Conservation (phyloP, 768 basidiomycete genomes). For the Termitomyces sp. region DNA sequence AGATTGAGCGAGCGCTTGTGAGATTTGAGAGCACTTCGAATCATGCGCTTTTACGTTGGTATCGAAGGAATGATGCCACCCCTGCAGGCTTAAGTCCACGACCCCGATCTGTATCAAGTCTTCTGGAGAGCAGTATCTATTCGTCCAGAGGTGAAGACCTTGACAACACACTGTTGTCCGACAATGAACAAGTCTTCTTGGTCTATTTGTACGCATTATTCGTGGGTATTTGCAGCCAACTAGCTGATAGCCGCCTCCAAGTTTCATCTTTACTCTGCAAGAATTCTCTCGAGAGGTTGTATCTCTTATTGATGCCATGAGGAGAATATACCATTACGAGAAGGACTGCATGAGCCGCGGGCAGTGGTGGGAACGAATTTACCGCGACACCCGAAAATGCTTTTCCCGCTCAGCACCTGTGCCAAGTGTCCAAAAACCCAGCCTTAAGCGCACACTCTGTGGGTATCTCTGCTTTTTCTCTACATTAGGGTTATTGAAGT, state of each 20-base stretch:
- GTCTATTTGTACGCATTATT: slow-evolving; percentile 80
- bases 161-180: slow-evolving; percentile 39
- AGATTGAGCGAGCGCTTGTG: slow-evolving; percentile 62
- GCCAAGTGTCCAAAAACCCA: neutral
- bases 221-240: neutral
- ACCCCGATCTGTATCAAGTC: slow-evolving; percentile 19
- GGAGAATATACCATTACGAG: slow-evolving; percentile 69
- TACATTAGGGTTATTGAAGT: neutral
- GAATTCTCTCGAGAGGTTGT: slow-evolving; percentile 87
- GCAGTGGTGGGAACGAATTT: slow-evolving; percentile 35
- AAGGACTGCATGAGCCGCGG: slow-evolving; percentile 33
- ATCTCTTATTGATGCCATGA: slow-evolving; percentile 79
- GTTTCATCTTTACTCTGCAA: slow-evolving; percentile 95
- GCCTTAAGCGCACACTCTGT: slow-evolving; percentile 36
- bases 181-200: slow-evolving; percentile 83
- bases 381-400: slow-evolving; percentile 14
- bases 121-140: slow-evolving; percentile 7
- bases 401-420: neutral
- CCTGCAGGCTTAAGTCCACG: slow-evolving; percentile 9
- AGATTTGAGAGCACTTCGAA: slow-evolving; percentile 83
- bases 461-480: neutral
- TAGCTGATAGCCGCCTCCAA: slow-evolving; percentile 23
- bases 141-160: slow-evolving; percentile 17
- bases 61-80: slow-evolving; percentile 45
- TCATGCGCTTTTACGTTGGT: slow-evolving; percentile 74